Conservation (phyloP, 352 stramenopile species). For the Phytopythium litorale region DNA sequence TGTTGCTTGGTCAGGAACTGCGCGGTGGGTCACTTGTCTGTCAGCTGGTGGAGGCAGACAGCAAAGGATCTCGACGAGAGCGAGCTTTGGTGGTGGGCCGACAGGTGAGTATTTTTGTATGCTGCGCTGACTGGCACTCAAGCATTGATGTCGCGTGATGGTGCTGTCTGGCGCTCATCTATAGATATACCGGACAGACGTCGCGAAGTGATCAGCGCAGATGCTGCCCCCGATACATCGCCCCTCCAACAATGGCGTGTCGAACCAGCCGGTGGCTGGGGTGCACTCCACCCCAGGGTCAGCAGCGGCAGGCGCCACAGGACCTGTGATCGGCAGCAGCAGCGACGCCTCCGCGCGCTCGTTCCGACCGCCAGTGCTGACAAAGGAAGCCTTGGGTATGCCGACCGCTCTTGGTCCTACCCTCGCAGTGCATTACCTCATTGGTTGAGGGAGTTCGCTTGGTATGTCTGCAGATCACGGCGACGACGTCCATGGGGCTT, state of each 20-base stretch:
- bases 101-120: conserved; percentile 1
- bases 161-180: not conserved
- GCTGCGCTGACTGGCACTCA: not conserved
- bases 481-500: not conserved
- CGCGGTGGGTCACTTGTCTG: too few species aligned
- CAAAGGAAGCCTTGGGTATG: conserved; percentile 3
- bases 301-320: not conserved
- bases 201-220: not conserved
- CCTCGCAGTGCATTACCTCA: not conserved
- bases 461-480: not conserved
- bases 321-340: not conserved
- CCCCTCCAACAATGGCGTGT: conserved; percentile 1
- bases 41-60: not conserved
- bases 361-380: not conserved
- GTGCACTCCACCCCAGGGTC: not conserved
- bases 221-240: conserved; percentile 8
- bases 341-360: not conserved
- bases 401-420: not conserved
- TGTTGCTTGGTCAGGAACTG: not conserved
- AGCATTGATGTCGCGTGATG: not conserved
- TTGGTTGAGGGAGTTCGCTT: not conserved
- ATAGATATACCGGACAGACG: not conserved
- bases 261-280: not conserved
- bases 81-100: not conserved
- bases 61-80: not conserved